phyloP scores from a whole-genome alignment of 2,329 filamentous ascomycete genomes.

The Fonsecaea nubica region DNA sequence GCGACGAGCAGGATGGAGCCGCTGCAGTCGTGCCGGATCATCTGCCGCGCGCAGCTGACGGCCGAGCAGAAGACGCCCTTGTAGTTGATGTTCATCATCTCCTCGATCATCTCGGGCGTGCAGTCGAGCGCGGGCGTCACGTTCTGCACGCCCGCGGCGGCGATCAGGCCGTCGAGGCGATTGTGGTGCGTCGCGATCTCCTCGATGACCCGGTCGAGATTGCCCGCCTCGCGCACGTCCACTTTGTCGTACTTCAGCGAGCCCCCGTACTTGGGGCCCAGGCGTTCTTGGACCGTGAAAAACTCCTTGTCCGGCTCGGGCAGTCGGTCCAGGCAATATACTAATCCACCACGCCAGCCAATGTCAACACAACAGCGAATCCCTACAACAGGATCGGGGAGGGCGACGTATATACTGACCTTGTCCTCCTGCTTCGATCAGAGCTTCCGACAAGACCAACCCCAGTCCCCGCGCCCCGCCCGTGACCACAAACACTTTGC shows the following conservation, averaged over 20 bases:
- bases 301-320: constrained; percentile 54
- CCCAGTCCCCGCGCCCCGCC: constrained; percentile 55
- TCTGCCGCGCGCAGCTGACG: constrained; percentile 65
- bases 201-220: constrained; percentile 47
- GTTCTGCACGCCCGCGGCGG: constrained; percentile 53
- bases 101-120: constrained; percentile 48
- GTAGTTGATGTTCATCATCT: constrained; percentile 44
- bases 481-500: constrained; percentile 52
- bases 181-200: constrained; percentile 46
- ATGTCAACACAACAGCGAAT: not conserved
- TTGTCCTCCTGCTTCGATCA: constrained; percentile 57
- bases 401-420: no score
- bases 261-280: constrained; percentile 48
- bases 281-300: constrained; percentile 47
- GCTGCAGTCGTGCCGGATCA: constrained; percentile 64
- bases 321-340: constrained; percentile 57
- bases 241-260: constrained; percentile 55
- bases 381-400: no score
- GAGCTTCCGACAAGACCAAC: constrained; percentile 53
- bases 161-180: constrained; percentile 52
- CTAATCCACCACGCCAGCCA: constrained; percentile 45
- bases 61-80: constrained; percentile 39
- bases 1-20: constrained; percentile 69
- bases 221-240: constrained; percentile 48
- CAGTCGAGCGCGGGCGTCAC: constrained; percentile 51